Percentiles rank a stretch among this genome's conserved stretches.
Evolutionary conservation across 371 early-diverging fungal genomes (phyloP).

Genomic region (Apophysomyces trapeziformis): DNA sequence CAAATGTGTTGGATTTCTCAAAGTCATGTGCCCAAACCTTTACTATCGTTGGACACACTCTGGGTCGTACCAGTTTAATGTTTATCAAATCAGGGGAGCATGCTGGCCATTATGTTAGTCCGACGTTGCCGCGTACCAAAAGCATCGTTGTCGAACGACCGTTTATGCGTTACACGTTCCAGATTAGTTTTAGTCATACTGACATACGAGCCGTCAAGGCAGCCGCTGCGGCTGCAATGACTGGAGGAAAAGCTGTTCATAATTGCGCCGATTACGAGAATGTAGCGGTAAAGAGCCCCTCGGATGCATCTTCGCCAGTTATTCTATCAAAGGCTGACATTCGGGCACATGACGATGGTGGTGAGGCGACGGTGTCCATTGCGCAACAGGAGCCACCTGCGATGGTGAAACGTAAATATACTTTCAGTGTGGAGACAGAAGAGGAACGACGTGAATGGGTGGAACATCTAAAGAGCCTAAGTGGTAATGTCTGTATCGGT

Average conservation of each 20-base stretch:
- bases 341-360: constrained; percentile 24
- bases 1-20: constrained; percentile 64
- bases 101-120: constrained; percentile 60
- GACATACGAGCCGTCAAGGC: constrained; percentile 29
- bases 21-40: constrained; percentile 61
- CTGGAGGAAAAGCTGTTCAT: neutral
- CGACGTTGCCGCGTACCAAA: constrained; percentile 59
- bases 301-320: neutral
- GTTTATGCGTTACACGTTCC: constrained; percentile 73
- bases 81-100: constrained; percentile 61
- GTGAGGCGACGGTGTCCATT: constrained; percentile 12
- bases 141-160: constrained; percentile 69
- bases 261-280: neutral
- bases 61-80: constrained; percentile 71
- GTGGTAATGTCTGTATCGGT: constrained; percentile 29
- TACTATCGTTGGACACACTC: constrained; percentile 62
- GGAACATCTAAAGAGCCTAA: constrained; percentile 30
- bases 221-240: constrained; percentile 11
- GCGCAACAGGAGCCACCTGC: constrained; percentile 3
- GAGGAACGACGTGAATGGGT: constrained; percentile 57
- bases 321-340: neutral
- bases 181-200: constrained; percentile 54
- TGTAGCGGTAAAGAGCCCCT: neutral
- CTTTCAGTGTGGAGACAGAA: constrained; percentile 61
- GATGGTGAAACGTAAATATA: constrained; percentile 55